Conservation (phyloP, 805 yeast genomes). For the Metschnikowia amazonensis region DNA sequence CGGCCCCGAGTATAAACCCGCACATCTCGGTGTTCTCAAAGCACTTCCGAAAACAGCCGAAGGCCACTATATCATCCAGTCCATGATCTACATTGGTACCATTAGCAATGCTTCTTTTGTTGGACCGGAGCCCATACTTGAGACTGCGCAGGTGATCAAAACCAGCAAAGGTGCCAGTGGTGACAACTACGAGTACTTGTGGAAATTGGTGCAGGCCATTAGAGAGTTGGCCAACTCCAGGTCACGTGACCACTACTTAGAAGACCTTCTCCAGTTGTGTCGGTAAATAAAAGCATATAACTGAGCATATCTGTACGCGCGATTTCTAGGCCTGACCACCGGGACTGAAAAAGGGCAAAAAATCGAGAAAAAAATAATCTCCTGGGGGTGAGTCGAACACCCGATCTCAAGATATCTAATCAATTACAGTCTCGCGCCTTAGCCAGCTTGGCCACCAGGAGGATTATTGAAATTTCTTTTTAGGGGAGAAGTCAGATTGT, state of each 20-base stretch:
- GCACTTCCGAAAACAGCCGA: constrained; percentile 19
- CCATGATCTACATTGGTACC: constrained; percentile 80
- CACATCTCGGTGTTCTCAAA: constrained; percentile 6
- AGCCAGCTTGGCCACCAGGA: constrained; percentile 51
- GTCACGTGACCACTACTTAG: constrained; percentile 33
- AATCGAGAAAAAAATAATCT: constrained; percentile 24
- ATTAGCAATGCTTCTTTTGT: constrained; percentile 75
- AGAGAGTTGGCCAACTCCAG: constrained; percentile 19
- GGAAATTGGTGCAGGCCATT: constrained; percentile 47
- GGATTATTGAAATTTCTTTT: constrained; percentile 11
- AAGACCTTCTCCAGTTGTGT: constrained; percentile 21
- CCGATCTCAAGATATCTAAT: constrained; percentile 46
- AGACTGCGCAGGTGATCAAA: constrained; percentile 60
- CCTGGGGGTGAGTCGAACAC: constrained; percentile 53
- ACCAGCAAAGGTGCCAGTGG: constrained; percentile 77
- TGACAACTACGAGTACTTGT: constrained; percentile 66
- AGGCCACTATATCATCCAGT: constrained; percentile 45
- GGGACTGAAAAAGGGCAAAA: too few relatives aligned
- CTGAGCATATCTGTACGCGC: too few relatives aligned
- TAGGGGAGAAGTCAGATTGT: too few relatives aligned
- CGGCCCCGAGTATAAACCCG: constrained; percentile 2
- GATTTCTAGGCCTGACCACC: too few relatives aligned
- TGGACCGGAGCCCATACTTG: constrained; percentile 66
- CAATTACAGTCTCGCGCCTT: constrained; percentile 50
- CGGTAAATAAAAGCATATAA: background rate